A percentile compares a stretch with the other conserved stretches of the same genome.
Conservation (phyloP, 2,329 filamentous ascomycete genomes). For the Orbilia oligospora region DNA sequence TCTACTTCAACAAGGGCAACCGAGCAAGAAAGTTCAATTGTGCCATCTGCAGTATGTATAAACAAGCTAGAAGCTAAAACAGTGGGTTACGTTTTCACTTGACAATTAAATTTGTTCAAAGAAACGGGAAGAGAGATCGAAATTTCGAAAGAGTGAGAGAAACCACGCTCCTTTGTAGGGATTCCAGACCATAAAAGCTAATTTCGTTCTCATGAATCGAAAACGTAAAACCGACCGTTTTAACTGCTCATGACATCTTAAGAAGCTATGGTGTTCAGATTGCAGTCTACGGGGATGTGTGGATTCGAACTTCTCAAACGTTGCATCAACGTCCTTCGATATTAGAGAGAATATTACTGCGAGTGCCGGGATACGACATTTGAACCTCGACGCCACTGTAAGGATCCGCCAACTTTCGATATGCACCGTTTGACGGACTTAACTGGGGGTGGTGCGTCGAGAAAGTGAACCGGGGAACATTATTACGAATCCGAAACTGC, state of each 20-base stretch:
- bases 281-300: slow-evolving; percentile 33
- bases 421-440: slow-evolving; percentile 53
- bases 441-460: slow-evolving; percentile 36
- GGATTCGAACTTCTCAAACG: slow-evolving; percentile 37
- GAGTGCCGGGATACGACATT: slow-evolving; percentile 45
- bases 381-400: slow-evolving; percentile 45
- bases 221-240: slow-evolving; percentile 40
- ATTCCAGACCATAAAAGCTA: neutral
- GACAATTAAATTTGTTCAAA: neutral
- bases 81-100: slow-evolving; percentile 9
- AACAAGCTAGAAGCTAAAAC: slow-evolving; percentile 7
- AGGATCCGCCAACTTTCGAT: slow-evolving; percentile 48
- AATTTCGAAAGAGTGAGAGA: too few relatives aligned
- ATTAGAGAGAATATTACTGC: slow-evolving; percentile 44
- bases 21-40: slow-evolving; percentile 22
- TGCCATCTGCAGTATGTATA: slow-evolving; percentile 11
- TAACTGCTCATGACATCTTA: slow-evolving; percentile 18
- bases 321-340: slow-evolving; percentile 48
- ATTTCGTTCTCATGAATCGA: slow-evolving; percentile 39
- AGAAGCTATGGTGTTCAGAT: slow-evolving; percentile 40
- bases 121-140: too few relatives aligned
- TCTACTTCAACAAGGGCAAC: slow-evolving; percentile 39
- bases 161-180: neutral
- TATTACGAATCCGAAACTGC: slow-evolving; percentile 58
- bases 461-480: slow-evolving; percentile 43